Evolutionary conservation across 176 grass and related monocot species (phyloP).

Genomic region (Oryza australiensis): DNA sequence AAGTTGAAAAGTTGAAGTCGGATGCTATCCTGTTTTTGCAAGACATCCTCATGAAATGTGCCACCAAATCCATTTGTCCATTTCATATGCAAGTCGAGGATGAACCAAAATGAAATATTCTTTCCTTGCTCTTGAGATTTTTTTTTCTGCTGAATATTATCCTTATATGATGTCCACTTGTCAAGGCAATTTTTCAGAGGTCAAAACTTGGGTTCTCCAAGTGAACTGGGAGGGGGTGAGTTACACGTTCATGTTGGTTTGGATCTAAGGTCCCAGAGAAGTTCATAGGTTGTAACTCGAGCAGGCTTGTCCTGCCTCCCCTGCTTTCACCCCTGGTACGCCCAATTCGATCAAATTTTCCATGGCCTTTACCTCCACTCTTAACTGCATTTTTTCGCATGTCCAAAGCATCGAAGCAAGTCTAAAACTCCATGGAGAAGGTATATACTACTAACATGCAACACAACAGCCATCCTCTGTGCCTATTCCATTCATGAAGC

Average conservation of each 20-base stretch:
- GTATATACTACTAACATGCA: background rate
- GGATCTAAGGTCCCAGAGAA: background rate
- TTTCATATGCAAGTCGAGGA: too few relatives aligned
- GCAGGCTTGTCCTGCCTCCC: background rate
- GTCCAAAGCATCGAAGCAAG: background rate
- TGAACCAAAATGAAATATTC: too few relatives aligned
- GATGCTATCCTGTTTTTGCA: too few relatives aligned
- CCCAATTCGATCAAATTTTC: background rate
- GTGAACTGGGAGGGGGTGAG: background rate
- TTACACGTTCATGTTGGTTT: background rate
- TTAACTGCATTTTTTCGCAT: background rate
- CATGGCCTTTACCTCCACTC: background rate
- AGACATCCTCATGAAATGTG: too few relatives aligned
- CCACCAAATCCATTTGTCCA: too few relatives aligned
- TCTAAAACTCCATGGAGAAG: background rate
- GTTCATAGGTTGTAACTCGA: background rate
- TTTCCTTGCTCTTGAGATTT: too few relatives aligned
- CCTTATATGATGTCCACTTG: background rate
- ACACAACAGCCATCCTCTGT: background rate
- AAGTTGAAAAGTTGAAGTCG: too few relatives aligned
- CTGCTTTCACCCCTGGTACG: background rate
- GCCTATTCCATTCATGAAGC: background rate
- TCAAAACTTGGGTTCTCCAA: background rate
- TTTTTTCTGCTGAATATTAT: too few relatives aligned
- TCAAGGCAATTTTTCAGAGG: background rate